Conservation (phyloP, 768 basidiomycete genomes). For the Lentinula raphanica region DNA sequence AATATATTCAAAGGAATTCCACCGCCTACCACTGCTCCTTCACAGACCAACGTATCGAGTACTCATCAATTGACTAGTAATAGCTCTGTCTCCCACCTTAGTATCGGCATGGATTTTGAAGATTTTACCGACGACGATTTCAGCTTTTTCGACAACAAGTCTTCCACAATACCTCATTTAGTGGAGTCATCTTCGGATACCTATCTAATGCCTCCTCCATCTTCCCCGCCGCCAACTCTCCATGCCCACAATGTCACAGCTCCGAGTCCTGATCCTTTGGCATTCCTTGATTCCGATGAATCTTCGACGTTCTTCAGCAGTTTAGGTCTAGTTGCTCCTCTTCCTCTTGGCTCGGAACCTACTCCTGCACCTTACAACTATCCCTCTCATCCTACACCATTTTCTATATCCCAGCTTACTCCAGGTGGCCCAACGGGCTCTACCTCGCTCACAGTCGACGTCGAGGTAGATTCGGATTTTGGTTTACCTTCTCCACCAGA, state of each 20-base stretch:
- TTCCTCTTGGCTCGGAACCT: not conserved
- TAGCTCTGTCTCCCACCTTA: not conserved
- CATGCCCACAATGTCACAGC: slow-evolving; percentile 8
- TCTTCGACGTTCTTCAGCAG: not conserved
- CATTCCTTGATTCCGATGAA: not conserved
- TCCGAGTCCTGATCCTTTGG: not conserved
- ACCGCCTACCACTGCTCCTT: not conserved
- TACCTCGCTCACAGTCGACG: not conserved
- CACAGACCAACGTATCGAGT: not conserved
- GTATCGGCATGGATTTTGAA: slow-evolving; percentile 39
- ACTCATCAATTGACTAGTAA: not conserved
- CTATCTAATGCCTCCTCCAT: slow-evolving; percentile 14
- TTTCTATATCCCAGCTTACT: not conserved
- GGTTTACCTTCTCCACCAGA: slow-evolving; percentile 1
- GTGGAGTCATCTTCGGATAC: not conserved
- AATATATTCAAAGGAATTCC: too few species aligned
- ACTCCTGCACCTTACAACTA: not conserved
- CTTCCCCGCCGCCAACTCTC: slow-evolving; percentile 12
- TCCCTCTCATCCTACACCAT: not conserved
- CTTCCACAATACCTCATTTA: slow-evolving; percentile 14
- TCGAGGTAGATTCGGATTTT: not conserved
- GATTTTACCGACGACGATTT: slow-evolving; percentile 86
- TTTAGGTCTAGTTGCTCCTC: not conserved
- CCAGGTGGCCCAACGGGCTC: not conserved
- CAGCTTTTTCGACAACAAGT: slow-evolving; percentile 73